Base-by-base conservation (phyloP, 2,329 filamentous ascomycete genomes). In the Didymella lethalis region DNA sequence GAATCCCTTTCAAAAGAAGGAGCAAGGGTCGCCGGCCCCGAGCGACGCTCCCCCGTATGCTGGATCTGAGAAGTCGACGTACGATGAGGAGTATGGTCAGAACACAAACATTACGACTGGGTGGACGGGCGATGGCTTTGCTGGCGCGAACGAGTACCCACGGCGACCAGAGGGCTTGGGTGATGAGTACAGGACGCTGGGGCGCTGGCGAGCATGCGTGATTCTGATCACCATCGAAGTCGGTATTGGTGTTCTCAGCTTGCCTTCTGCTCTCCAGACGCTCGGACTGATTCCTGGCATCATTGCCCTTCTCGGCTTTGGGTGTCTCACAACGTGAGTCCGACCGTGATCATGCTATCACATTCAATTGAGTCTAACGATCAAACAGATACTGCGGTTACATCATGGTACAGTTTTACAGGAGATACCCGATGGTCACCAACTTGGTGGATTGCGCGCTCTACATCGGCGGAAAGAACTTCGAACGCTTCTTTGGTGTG, bases 141-240 rank as follows among this genome's bases (percentile, higher is more conserved):
- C 66, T 36, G 69, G 68, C 16, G 65, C 64, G 8, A 65, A 48
- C 48, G 68, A 68, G 31, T 66, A 70, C 50, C 67, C 64, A n/a
- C 60, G 63, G 23, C 48, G 36, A 36, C 44, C 25, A 45, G 49
- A 58, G 26, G 47, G 50, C 12, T 48, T 58, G 0, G 63, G 62
- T 23, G 69, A 71, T 41, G 64, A 70, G 34, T 72, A 72, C 61
- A 62, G 64, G 31, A 71, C 68, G 1, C 43, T 72, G 36, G 70
- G 70, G 2, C 59, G 70, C 59, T 72, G 70, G 70, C 59, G 68
- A 51, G 68, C 70, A 3, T 70, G 68, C 50, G 67, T 72, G 14
- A 70, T 72, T 40, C 59, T 72, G 16, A 71, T 72, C 55, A 72
- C 70, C 32, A 72, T 72, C 23, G 70, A 72, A 61, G 68, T 72